Base-by-base conservation (phyloP, 2,329 filamentous ascomycete species). In the Trichoderma sp. region DNA sequence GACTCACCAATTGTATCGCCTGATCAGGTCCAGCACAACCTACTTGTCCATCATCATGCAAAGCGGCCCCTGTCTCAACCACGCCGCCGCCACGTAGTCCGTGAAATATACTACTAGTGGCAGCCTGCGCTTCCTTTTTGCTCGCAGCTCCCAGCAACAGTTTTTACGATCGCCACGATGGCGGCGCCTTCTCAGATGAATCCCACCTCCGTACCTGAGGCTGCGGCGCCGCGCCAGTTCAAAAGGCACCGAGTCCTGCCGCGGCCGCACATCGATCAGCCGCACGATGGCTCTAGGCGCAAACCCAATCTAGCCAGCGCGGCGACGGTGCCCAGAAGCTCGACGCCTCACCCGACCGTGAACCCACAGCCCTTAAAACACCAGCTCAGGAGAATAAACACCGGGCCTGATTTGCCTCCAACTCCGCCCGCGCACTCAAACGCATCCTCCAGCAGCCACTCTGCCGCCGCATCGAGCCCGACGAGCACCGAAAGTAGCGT, bases 341-440 rank as follows among this genome's bases (percentile, higher is more conserved):
- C 76, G 21, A 76, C 79, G 41, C 79, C 78, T 77, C 82, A 82
- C 65, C 84, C 84, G 67, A 79, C 83, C 16, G 81, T 84, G 16
- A 86, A 83, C 76, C 82, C 85, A 12, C 83, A 83, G 75, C 83
- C 81, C 24, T 80, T 85, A 69, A 86, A 85, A 77, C 86, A 85
- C 76, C 85, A 87, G 74, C 80, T 84, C 63, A 83, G 83, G 72
- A 84, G 84, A 59, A 84, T 86, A 76, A 83, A 84, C 67, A 84
- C 83, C 50, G 86, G 87, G 2, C 88, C 88, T 21, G 87, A 87
- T 78, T 84, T 89, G 50, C 91, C 91, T 56, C 91, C 91, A n/a
- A 92, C 91, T 31, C 91, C 91, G 64, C 91, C 91, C 18, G 87
- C 87, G 65, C 89, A 91, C 79, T 91, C 90, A 59, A 87, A 89